Conservation (phyloP, 257 asterid genomes). For the Paraleonurus japonicus region DNA sequence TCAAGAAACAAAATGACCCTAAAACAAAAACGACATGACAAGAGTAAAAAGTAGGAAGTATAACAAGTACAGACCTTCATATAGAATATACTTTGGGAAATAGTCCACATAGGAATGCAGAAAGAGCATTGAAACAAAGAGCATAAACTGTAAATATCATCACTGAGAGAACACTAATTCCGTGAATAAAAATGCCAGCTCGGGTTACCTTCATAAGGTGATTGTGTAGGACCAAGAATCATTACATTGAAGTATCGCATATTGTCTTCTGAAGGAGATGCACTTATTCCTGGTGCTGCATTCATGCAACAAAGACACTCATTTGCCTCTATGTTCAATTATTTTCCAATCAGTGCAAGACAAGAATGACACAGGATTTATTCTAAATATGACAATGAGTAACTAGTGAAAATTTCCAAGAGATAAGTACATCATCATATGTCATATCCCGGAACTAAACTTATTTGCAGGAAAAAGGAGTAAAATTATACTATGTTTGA, state of each 20-base stretch:
- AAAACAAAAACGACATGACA: not conserved
- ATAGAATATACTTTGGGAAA: not conserved
- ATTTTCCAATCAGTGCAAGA: not conserved
- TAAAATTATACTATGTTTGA: not conserved
- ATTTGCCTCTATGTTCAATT: not conserved
- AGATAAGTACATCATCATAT: not conserved
- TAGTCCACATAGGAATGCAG: not conserved
- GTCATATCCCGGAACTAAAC: too few relatives aligned
- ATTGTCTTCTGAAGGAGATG: slow-evolving; percentile 96
- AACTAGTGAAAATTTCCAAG: too few relatives aligned
- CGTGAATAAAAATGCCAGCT: not conserved
- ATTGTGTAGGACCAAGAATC: slow-evolving; percentile 98
- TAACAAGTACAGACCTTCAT: not conserved
- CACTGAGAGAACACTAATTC: not conserved
- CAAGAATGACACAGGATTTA: not conserved
- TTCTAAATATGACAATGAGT: not conserved
- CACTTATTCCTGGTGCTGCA: slow-evolving; percentile 99
- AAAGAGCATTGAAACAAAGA: not conserved
- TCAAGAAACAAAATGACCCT: not conserved
- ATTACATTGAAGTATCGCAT: slow-evolving; percentile 98
- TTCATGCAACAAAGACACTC: not conserved
- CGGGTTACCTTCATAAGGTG: slow-evolving; percentile 91
- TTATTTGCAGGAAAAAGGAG: too few relatives aligned
- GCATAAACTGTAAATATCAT: not conserved
- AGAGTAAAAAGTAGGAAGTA: not conserved